Base-by-base conservation (phyloP, 768 basidiomycete genomes). In the Tylopilus felleus region DNA sequence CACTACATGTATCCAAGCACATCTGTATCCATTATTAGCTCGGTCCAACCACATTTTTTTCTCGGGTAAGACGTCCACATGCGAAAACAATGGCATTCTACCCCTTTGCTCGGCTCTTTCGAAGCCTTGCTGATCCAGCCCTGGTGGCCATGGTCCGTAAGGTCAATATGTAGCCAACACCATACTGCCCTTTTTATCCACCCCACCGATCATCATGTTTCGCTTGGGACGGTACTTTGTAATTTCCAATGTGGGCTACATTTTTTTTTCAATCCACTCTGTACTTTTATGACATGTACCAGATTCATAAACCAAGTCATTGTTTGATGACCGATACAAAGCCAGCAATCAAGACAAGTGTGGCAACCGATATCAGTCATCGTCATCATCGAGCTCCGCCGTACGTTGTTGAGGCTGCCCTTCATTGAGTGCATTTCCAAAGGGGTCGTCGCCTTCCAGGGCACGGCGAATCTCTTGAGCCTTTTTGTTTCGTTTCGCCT, bases 81-180 rank as follows among this genome's bases (percentile, higher is more conserved):
- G n/a, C n/a, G n/a, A n/a, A n/a, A n/a, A n/a, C n/a, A n/a, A n/a
- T n/a, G n/a, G n/a, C n/a, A n/a, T n/a, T n/a, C n/a, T 16, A 16
- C 6, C 10, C 38, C 38, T 10, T 10, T 10, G 19, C 21, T 52
- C 57, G 80, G 80, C 80, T 80, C 80, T 77, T 67, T 81, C 80
- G 80, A 82, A 82, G 80, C 80, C 76, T 79, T 53, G 60, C 69
- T 59, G 67, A 71, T 67, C 59, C 10, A 69, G 71, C 74, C 72
- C 49, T 41, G 25, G 45, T 54, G 67, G 73, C 72, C 61, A 71
- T 78, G 76, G 67, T 73, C 71, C 65, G 69, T 64, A 62, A 77
- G 82, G 83, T 84, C 82, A 84, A 84, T 75, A 47, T 77, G 81
- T 68, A 82, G 82, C 82, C 82, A 74, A 84, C 49, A 84, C 61